Evolutionary conservation across 2,329 filamentous ascomycete genomes (phyloP).

Genomic region (Dactylonectria macrodidyma): DNA sequence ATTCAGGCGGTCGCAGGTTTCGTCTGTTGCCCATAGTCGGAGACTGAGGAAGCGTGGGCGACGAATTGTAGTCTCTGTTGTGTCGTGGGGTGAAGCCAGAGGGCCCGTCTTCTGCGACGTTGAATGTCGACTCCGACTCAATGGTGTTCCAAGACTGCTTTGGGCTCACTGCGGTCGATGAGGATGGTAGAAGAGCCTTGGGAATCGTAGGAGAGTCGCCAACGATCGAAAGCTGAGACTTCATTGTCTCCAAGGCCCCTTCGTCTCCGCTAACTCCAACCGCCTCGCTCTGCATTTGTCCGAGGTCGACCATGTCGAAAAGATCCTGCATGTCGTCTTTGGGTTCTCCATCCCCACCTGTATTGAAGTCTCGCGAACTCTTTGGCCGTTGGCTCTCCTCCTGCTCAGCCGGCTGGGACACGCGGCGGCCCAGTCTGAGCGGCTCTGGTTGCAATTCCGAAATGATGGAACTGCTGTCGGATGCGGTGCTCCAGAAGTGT

Average conservation of each 20-base stretch:
- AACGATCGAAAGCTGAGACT: slow-evolving; percentile 15
- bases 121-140: slow-evolving; percentile 33
- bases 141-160: slow-evolving; percentile 31
- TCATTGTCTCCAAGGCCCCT: slow-evolving; percentile 15
- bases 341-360: slow-evolving; percentile 12
- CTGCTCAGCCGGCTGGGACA: slow-evolving; percentile 17
- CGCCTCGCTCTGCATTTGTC: neutral
- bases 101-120: slow-evolving; percentile 28
- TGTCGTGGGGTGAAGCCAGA: slow-evolving; percentile 44
- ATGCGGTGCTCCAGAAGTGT: slow-evolving; percentile 39
- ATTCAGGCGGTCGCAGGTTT: neutral
- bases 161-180: slow-evolving; percentile 41
- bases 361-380: slow-evolving; percentile 23
- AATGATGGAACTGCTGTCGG: slow-evolving; percentile 33
- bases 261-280: slow-evolving; percentile 16
- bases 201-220: slow-evolving; percentile 12
- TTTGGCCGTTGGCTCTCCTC: slow-evolving; percentile 34
- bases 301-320: slow-evolving; percentile 17
- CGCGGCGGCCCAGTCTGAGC: slow-evolving; percentile 39
- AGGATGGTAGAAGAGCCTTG: slow-evolving; percentile 30
- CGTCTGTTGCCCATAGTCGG: slow-evolving; percentile 34
- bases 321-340: slow-evolving; percentile 12
- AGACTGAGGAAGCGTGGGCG: slow-evolving; percentile 24
- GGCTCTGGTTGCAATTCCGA: slow-evolving; percentile 46
- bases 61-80: slow-evolving; percentile 2